phyloP scores from a whole-genome alignment of 345 rosid species.

The Noccaea caerulescens region DNA sequence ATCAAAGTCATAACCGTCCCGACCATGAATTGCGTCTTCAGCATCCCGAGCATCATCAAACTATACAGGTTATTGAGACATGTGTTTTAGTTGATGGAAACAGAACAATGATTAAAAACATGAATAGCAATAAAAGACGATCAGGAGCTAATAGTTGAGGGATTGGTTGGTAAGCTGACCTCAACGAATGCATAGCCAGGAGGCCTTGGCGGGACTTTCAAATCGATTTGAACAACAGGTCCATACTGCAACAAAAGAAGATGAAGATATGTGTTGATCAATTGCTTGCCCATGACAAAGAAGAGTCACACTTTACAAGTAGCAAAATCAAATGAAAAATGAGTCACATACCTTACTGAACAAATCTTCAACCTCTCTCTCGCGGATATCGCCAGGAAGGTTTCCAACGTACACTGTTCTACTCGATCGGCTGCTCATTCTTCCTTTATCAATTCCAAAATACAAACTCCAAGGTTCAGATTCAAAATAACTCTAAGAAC shows the following conservation, averaged over 20 bases:
- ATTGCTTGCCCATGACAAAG: too few species aligned
- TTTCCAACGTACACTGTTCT: conserved; percentile 90
- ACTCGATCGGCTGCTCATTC: conserved; percentile 83
- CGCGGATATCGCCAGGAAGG: conserved; percentile 91
- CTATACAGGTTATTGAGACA: conserved; percentile 35
- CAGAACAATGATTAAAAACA: too few species aligned
- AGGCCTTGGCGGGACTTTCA: conserved; percentile 96
- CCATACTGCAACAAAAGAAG: conserved; percentile 69
- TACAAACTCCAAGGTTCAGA: background rate
- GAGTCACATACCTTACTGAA: conserved; percentile 66
- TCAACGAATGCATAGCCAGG: conserved; percentile 98
- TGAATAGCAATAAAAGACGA: too few species aligned
- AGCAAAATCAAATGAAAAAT: background rate
- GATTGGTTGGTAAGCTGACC: conserved; percentile 45
- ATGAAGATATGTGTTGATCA: too few species aligned
- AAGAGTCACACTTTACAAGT: background rate
- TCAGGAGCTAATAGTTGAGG: too few species aligned
- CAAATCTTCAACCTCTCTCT: conserved; percentile 90
- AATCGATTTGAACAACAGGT: conserved; percentile 76
- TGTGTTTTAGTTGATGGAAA: background rate
- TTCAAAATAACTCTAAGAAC: background rate
- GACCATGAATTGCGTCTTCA: conserved; percentile 90
- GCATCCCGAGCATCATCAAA: conserved; percentile 97
- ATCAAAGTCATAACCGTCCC: conserved; percentile 95
- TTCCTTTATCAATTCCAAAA: conserved; percentile 32